Evolutionary conservation across 768 basidiomycete genomes (phyloP), one percentile per base, ranked within the genome.

Genomic region (Kwoniella dejecticola): DNA sequence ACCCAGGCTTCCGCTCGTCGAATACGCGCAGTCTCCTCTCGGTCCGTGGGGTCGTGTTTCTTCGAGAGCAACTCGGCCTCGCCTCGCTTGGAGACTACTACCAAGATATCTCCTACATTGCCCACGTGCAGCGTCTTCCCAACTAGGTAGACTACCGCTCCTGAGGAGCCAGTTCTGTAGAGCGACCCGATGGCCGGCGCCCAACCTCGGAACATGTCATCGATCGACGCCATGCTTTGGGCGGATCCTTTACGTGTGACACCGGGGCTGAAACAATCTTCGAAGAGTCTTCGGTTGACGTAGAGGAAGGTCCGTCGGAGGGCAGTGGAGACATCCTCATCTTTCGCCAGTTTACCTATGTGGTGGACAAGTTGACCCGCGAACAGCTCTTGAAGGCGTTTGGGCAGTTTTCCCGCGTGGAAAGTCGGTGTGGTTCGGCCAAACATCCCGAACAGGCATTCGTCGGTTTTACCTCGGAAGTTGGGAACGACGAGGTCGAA

Each of bases 381-480:
- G 74, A 95, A 95, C 55, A 86, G 83, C 76, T 94, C 91, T 62
- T 88, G 89, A 4, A 97, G 83, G 73, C 84, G 94, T 77, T 90
- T 91, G 36, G 91, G 85, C 21, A 95, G 80, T 38, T 83, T 82
- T 55, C 79, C 77, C 31, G 74, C 74, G 17, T 76, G 69, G 10
- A 64, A 57, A 6, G 81, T 81, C 3, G 85, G 85, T 19, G 85
- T 83, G 5, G 86, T 82, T 2, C 89, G 85, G 13, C 95, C 94
- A 77, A 98, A 98, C 87, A 99, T 91, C 21, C 92, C 96, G 71
- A 99, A 96, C 19, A 99, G 82, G 12, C 91, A 91, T 76, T 94
- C 90, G 71, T 87, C 86, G 46, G 86, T 83, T 59, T 83, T 81
- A 13, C 84, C 85, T 7, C 88, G 85, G 80, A 94, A 96, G 68